Base-by-base conservation (phyloP, 164 flowering plant species). In the Stephania cephalantha region DNA sequence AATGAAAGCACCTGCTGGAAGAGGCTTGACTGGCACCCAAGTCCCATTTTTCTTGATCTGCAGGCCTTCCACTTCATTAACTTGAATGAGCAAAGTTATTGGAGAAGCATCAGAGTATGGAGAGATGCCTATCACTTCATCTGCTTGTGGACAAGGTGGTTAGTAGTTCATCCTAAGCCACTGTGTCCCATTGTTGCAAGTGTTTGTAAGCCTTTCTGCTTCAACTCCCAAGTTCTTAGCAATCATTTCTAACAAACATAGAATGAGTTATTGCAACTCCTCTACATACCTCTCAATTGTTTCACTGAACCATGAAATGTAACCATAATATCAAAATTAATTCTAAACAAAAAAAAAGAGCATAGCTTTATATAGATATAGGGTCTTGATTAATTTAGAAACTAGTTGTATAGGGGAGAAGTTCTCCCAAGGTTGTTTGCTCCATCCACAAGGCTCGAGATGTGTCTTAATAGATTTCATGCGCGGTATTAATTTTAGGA, bases 61-160 rank as follows among this genome's bases (percentile, higher is more conserved):
- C 11, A 87, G 82, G 12, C 90, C 90, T 64, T 84, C 83, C 2
- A 77, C 78, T 9, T 86, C 84, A 68, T 83, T 86, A 11, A 87
- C 77, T 66, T 88, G 90, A 20, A 76, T 71, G 35, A 88, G 81
- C n/a, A 88, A 81, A 0, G 90, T 88, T 5, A 88, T 79, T 5
- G 72, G 88, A 52, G 13, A 73, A 0, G 83, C 79, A 82, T 88
- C 90, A 0, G 88, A 86, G 72, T 88, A 88, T 29, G 87, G 83
- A 25, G 79, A 72, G 17, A 88, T 71, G 29, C 90, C 89, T 5
- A 84, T 77, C 2, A 78, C 86, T 66, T 66, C 52, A 1, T 85
- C 83, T 25, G 90, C 84, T 35, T 84, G 76, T 11, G 87, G 88
- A 69, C 90, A 86, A 30, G 87, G 90, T 50, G 90, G 90, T 46